Evolutionary conservation across 306 rosid species (phyloP).

Genomic region (Pyrus pyrifolia): DNA sequence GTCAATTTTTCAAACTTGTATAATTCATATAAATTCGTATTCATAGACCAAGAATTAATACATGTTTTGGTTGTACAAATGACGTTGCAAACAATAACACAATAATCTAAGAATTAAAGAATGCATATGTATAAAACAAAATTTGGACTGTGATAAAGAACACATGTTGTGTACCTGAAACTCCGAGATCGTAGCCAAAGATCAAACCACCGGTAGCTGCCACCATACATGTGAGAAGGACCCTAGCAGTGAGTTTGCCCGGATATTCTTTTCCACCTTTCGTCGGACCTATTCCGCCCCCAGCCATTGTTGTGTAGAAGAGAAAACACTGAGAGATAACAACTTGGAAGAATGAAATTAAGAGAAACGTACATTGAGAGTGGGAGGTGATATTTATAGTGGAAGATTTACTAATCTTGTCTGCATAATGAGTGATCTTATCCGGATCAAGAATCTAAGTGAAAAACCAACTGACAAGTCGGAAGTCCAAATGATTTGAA

Average conservation of each 20-base stretch:
- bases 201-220: conserved; percentile 74
- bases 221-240: conserved; percentile 38
- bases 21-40: too few species aligned
- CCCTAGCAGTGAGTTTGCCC: conserved; percentile 45
- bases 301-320: conserved; percentile 17
- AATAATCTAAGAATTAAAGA: neutral
- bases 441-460: too few species aligned
- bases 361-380: neutral
- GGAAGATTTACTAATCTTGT: too few species aligned
- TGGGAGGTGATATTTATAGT: neutral
- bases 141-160: neutral
- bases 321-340: neutral
- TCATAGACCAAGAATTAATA: too few species aligned
- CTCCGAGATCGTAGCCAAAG: conserved; percentile 80
- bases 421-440: too few species aligned
- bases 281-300: conserved; percentile 3
- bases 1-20: too few species aligned
- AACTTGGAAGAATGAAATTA: neutral
- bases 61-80: too few species aligned
- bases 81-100: neutral
- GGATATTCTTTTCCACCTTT: conserved; percentile 32
- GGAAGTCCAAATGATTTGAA: neutral
- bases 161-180: conserved; percentile 47
- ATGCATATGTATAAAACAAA: neutral
- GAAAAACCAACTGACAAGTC: neutral